phyloP scores from a whole-genome alignment of 2,329 filamentous ascomycete species.

The Aspergillus alliaceus region DNA sequence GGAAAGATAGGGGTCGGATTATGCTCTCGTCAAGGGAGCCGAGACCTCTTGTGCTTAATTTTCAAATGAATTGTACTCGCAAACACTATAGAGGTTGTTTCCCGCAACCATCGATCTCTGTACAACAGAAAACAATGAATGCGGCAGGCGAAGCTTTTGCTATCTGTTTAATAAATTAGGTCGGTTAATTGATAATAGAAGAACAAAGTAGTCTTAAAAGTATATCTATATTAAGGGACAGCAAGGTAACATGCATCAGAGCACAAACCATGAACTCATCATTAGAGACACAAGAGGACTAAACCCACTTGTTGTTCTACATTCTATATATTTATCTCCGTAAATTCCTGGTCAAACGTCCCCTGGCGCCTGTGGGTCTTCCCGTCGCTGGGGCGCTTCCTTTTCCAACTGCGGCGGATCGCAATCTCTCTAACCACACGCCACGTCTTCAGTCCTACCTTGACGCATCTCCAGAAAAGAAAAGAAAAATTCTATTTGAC shows the following conservation, averaged over 20 bases:
- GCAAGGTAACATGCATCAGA: too few relatives aligned
- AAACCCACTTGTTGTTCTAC: too few relatives aligned
- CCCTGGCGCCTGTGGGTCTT: slow-evolving; percentile 14
- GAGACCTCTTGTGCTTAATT: too few relatives aligned
- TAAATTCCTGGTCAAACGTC: slow-evolving; percentile 6
- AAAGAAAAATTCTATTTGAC: too few relatives aligned
- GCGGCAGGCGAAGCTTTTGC: neutral
- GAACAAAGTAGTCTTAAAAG: too few relatives aligned
- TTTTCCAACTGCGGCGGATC: slow-evolving; percentile 21
- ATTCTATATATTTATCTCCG: neutral
- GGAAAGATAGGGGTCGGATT: too few relatives aligned
- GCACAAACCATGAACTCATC: too few relatives aligned
- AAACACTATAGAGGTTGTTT: neutral
- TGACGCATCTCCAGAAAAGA: neutral
- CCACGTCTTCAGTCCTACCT: slow-evolving; percentile 19
- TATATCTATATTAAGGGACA: neutral
- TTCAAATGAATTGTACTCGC: too few relatives aligned
- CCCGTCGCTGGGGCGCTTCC: slow-evolving; percentile 13
- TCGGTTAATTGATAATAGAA: neutral
- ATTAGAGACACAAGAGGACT: too few relatives aligned
- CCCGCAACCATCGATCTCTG: neutral
- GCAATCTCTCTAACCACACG: slow-evolving; percentile 21
- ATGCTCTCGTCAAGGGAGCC: too few relatives aligned
- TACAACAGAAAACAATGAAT: neutral
- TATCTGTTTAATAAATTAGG: too few relatives aligned